Conservation (phyloP, 345 rosid genomes). For the Arabis alpina region DNA sequence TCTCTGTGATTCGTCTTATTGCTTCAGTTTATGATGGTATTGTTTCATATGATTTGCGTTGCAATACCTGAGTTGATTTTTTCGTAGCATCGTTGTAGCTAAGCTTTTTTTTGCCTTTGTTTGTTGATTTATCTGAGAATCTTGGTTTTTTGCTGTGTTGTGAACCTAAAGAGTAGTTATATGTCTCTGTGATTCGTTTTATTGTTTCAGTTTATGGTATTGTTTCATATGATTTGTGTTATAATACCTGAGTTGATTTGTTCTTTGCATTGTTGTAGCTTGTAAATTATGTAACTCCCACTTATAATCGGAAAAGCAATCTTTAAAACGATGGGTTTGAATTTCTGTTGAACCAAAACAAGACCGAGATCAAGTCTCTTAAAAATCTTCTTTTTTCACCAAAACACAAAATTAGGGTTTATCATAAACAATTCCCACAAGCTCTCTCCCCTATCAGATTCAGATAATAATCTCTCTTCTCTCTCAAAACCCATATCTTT, state of each 20-base stretch:
- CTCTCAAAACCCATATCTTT: conserved; percentile 18
- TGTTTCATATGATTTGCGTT: too few relatives aligned
- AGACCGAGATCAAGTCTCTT: conserved; percentile 27
- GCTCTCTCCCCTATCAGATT: conserved; percentile 19
- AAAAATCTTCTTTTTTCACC: conserved; percentile 30
- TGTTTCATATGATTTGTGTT: not conserved
- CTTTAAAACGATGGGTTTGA: conserved; percentile 40
- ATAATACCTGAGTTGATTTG: not conserved
- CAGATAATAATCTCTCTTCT: conserved; percentile 2
- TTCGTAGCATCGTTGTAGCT: too few relatives aligned
- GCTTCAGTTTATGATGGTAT: too few relatives aligned
- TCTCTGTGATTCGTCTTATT: too few relatives aligned
- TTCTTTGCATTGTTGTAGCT: not conserved
- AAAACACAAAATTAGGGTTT: conserved; percentile 41
- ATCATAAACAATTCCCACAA: conserved; percentile 29
- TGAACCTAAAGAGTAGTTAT: too few relatives aligned
- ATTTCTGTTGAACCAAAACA: conserved; percentile 37
- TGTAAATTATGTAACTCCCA: not conserved
- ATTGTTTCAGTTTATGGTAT: too few relatives aligned
- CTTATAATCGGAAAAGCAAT: conserved; percentile 33
- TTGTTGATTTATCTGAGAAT: too few relatives aligned
- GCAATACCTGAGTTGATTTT: too few relatives aligned
- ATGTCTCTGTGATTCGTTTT: too few relatives aligned
- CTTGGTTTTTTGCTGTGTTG: too few relatives aligned
- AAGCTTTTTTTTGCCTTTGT: too few relatives aligned